Evolutionary conservation across 768 basidiomycete species (phyloP), one percentile per base, ranked within the genome.

Genomic region (Lentinula guzmanii): DNA sequence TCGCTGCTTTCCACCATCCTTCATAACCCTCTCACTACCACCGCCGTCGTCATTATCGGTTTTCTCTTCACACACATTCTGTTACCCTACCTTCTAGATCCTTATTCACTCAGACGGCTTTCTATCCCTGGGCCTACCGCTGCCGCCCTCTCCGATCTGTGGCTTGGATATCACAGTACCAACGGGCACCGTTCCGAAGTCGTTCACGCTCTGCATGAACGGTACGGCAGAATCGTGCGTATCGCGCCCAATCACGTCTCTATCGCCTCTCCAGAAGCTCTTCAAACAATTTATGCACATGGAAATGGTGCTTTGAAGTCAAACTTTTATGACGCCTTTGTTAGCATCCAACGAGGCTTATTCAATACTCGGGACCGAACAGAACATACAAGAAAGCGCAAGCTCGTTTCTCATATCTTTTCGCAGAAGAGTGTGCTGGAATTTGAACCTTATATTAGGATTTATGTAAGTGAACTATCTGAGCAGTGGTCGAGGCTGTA

Each of bases 311-410:
- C 89, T 5, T 79, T 89, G 61, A 94, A 93, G 68, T 83, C 86
- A 15, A 69, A 82, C n/a, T 92, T 91, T 71, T 91, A 89, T 69
- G 86, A 89, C 61, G 85, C 84, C 13, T 93, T 93, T 66, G 89
- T 92, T 28, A 86, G 87, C 33, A 89, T 90, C 61, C 76, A 75
- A 35, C 82, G 86, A 34, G 88, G 89, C 1, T 75, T 92, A 33
- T 91, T 92, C 82, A 91, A 87, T 71, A 90, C 89, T 16, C 85
- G 91, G 50, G 83, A 89, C 68, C 84, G 91, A 35, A 69, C 73
- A 5, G 90, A 93, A 61, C 93, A 96, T 70, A 81, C 90, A 5
- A 85, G 93, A 46, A 96, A 95, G 75, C 86, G 93, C 76, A 96
- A 96, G 76, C 91, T 97, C 63, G 83, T 96, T 51, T 87, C 91